A percentile compares a stretch with the other conserved stretches of the same genome.
phyloP scores from a whole-genome alignment of 176 grass and related monocot genomes.

The Triticum dicoccoides region DNA sequence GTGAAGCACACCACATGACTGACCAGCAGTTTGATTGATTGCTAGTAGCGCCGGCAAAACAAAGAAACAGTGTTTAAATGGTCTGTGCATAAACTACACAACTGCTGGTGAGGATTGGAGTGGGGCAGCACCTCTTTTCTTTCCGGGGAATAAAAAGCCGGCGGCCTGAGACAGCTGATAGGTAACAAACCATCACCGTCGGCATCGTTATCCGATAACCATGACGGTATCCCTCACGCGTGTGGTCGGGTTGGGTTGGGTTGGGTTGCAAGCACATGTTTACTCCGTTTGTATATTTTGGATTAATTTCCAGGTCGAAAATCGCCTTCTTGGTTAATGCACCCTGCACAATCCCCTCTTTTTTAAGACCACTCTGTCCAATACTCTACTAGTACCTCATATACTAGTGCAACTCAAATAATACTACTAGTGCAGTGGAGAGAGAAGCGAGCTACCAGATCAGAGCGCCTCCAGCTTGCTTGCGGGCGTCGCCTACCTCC shows the following conservation, averaged over 20 bases:
- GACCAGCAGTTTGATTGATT: neutral
- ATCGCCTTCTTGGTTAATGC: neutral
- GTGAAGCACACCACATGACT: neutral
- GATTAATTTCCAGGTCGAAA: neutral
- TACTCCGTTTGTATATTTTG: neutral
- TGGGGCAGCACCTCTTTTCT: neutral
- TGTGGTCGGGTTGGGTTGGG: too few species aligned
- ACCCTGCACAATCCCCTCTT: neutral
- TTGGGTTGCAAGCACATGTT: neutral
- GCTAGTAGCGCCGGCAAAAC: neutral
- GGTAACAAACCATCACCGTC: neutral
- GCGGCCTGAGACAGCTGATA: neutral
- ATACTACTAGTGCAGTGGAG: too few species aligned
- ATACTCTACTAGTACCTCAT: neutral
- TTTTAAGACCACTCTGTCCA: neutral
- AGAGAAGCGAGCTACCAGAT: neutral
- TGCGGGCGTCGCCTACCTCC: slow-evolving; percentile 29
- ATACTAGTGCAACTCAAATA: too few species aligned
- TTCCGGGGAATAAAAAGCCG: neutral
- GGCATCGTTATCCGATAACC: neutral
- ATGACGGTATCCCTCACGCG: neutral
- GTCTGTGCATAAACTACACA: neutral
- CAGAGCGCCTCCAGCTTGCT: slow-evolving; percentile 5
- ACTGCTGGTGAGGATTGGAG: neutral
- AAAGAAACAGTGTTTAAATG: neutral